phyloP scores from a whole-genome alignment of 495 filamentous ascomycete species.

The Xylaria venustula region DNA sequence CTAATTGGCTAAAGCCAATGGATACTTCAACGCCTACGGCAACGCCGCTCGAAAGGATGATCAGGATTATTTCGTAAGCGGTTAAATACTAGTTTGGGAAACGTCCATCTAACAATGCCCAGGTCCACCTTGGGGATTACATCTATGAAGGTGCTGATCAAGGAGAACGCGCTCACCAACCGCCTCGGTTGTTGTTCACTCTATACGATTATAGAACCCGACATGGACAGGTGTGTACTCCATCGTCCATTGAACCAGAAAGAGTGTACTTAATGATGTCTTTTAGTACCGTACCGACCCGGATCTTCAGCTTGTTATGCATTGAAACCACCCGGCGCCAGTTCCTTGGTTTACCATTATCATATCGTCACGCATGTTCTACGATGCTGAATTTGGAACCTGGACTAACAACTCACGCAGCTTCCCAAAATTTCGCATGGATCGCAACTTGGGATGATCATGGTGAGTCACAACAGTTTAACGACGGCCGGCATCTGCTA shows the following conservation, averaged over 20 bases:
- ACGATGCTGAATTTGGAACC: too few species aligned
- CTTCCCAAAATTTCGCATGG: slow-evolving; percentile 61
- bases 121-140: slow-evolving; percentile 64
- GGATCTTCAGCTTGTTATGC: slow-evolving; percentile 49
- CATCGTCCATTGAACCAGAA: background rate
- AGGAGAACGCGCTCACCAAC: slow-evolving; percentile 25
- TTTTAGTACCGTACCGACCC: slow-evolving; percentile 58
- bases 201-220: slow-evolving; percentile 59
- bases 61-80: slow-evolving; percentile 57
- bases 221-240: slow-evolving; percentile 26
- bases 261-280: background rate
- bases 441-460: slow-evolving; percentile 73
- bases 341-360: too few species aligned
- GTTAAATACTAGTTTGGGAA: background rate
- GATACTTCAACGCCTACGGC: slow-evolving; percentile 64
- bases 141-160: slow-evolving; percentile 57
- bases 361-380: too few species aligned
- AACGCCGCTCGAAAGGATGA: slow-evolving; percentile 65
- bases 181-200: slow-evolving; percentile 31
- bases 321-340: too few species aligned
- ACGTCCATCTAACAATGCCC: background rate
- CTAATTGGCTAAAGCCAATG: slow-evolving; percentile 31
- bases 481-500: background rate
- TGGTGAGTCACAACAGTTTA: slow-evolving; percentile 24
- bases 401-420: too few species aligned